Base-by-base conservation (phyloP, 352 stramenopile species). In the Bremia lactucae region DNA sequence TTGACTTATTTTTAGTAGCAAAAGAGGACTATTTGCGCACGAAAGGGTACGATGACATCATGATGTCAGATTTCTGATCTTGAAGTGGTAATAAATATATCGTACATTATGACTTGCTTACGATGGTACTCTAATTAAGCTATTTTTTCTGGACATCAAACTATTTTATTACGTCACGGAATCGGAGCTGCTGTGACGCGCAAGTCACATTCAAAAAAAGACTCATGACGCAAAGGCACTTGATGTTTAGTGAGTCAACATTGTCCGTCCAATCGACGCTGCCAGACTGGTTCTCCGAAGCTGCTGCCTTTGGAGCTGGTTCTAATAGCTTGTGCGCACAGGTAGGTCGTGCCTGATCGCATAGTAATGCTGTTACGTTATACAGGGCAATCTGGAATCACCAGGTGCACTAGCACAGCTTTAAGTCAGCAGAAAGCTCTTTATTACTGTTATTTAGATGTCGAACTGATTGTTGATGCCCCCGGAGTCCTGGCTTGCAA, bases 261-360 rank as follows among this genome's bases (percentile, higher is more conserved):
- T 16, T 16, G 9, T 7, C 18, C 36, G n/a, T 50, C 53, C 33
- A 54, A 58, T 58, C 42, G 37, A 38, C 13, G 31, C 14, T 40
- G 26, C 26, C 47, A 51, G 42, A 15, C 26, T 45, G 29, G 44
- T 33, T 29, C 34, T 28, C 37, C 25, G 34, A n/a, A 21, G 45
- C 23, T 57, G 51, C 16, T 38, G 54, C 36, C 57, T 58, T 34
- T 52, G 54, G 24, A 77, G 34, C 6, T 58, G 65, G 18, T 66
- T 55, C 35, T 58, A 31, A 39, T 85, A 85, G 41, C 72, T 77
- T 25, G 69, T 81, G 42, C 56, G 65, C 36, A 68, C 46, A 42
- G 82, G 68, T 51, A 70, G 80, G 34, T 65, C 46, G 31, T 65
- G 51, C n/a, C n/a, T n/a, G n/a, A n/a, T n/a, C n/a, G n/a, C n/a